Base-by-base conservation (phyloP, 177 flowering plant genomes). In the Vitis hybrid region DNA sequence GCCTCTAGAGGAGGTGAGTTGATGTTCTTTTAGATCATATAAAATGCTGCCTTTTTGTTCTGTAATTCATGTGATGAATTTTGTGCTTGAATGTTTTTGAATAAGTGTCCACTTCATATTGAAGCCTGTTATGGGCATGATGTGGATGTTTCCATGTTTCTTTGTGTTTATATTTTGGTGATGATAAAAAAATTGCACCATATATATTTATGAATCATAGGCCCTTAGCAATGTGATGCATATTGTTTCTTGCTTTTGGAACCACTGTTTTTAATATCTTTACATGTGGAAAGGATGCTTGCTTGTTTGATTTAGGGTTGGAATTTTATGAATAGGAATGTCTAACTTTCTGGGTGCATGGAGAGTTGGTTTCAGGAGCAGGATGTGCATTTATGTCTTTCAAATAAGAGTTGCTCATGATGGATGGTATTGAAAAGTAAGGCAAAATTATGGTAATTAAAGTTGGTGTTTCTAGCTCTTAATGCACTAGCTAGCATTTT, bases 1-100 rank as follows among this genome's bases (percentile, higher is more conserved):
- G 72, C 88, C 92, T 76, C 70, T 86, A 51, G 98, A 93, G 81
- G 99, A 93, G 94, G 99, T 93, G 51, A 64, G 77, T 62, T 60
- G 19, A 45, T 57, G 51, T 15, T 73, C 55, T 73, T 7, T 50
- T 30, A n/a, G 60, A 56, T 67, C 17, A 19, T 0, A 65, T 49
- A n/a, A 48, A 9, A 21, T 60, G 45, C 26, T 9, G 10, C 30
- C 60, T 18, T 57, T 18, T 6, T 8, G n/a, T 57, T 12, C 9
- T 57, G 11, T 10, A 21, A 18, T 26, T 18, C n/a, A 26, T 21
- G 10, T 26, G 21, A 2, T 8, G 12, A 15, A 15, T 56, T 8
- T 15, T 17, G 9, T 17, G 59, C 18, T 2, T 14, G n/a, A 19
- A 54, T 54, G 7, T 54, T 54, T 17, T 54, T 14, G 56, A 54